phyloP scores from a whole-genome alignment of 306 rosid species.

The Dryas drummondii region DNA sequence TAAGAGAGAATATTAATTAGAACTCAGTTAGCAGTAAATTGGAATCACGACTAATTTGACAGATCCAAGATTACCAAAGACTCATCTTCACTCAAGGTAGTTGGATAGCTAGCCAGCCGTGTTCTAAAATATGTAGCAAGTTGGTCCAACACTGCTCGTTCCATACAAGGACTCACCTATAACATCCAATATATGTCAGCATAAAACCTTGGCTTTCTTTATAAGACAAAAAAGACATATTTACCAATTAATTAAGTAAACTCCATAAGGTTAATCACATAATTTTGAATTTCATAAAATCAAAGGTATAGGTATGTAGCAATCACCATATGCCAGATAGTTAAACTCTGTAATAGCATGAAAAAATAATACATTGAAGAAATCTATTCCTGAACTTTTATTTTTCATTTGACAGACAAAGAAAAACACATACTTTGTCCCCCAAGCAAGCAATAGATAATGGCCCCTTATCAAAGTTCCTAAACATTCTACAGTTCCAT shows the following conservation, averaged over 20 bases:
- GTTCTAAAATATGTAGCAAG: slow-evolving; percentile 70
- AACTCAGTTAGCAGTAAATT: neutral
- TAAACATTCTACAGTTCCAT: neutral
- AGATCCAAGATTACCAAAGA: slow-evolving; percentile 52
- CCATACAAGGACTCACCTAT: slow-evolving; percentile 95
- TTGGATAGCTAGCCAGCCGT: slow-evolving; percentile 84
- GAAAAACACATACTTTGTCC: no score
- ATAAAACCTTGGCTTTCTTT: neutral
- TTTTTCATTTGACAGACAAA: slow-evolving; percentile 14
- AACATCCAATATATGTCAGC: slow-evolving; percentile 23
- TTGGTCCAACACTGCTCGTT: slow-evolving; percentile 87
- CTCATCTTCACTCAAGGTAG: slow-evolving; percentile 86
- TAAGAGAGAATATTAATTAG: slow-evolving; percentile 26
- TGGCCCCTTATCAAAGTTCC: slow-evolving; percentile 1
- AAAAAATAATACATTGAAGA: no score
- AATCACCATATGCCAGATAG: neutral
- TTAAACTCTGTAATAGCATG: no score
- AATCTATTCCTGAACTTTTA: neutral
- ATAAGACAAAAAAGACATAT: slow-evolving; percentile 19
- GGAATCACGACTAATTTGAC: neutral
- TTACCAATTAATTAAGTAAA: slow-evolving; percentile 10
- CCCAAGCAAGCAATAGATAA: no score
- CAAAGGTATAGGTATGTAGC: neutral
- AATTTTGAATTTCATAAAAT: slow-evolving; percentile 7
- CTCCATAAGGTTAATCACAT: neutral